Conservation (phyloP, 331 rosid species). For the Stylosanthes scabra region DNA sequence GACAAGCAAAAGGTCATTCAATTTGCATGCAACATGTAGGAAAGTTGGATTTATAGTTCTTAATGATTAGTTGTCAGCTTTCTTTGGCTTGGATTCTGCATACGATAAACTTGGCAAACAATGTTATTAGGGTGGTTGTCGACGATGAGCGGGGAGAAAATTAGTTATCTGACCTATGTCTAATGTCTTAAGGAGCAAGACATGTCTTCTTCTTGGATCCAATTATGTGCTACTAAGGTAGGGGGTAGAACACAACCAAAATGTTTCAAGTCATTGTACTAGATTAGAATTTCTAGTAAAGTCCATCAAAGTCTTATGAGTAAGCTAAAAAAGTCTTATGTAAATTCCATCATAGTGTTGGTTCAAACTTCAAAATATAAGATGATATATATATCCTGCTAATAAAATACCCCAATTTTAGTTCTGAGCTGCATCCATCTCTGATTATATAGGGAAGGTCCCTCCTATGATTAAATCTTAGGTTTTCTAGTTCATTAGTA, state of each 20-base stretch:
- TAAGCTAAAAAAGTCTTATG: too few species aligned
- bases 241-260: constrained; percentile 3
- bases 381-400: background rate
- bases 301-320: background rate
- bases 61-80: background rate
- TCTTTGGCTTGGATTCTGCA: constrained; percentile 21
- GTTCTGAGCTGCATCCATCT: too few species aligned
- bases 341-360: too few species aligned
- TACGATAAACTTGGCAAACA: too few species aligned
- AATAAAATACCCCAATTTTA: background rate
- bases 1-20: too few species aligned
- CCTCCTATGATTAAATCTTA: background rate
- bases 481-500: background rate
- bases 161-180: too few species aligned
- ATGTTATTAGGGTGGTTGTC: background rate
- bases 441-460: background rate
- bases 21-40: too few species aligned
- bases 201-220: too few species aligned
- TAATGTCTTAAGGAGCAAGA: too few species aligned
- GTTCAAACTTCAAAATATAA: too few species aligned
- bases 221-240: too few species aligned
- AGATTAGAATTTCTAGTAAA: constrained; percentile 8
- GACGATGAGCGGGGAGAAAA: background rate
- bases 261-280: constrained; percentile 31
- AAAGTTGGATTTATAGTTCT: too few species aligned